A percentile compares a stretch with the other conserved stretches of the same genome.
phyloP scores from a whole-genome alignment of 73 alveolate species.

The Stentor coeruleus region DNA sequence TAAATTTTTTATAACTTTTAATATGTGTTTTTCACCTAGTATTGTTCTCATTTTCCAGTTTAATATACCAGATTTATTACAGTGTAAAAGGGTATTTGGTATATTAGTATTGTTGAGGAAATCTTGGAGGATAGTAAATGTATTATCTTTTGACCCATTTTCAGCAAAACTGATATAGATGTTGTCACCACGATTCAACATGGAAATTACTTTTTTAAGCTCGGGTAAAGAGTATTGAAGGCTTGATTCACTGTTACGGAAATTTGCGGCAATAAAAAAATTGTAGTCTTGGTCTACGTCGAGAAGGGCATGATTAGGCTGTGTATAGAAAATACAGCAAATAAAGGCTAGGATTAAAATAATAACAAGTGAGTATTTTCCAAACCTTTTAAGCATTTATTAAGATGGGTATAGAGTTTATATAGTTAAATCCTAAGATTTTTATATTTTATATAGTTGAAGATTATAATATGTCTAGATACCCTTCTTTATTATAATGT shows the following conservation, averaged over 20 bases:
- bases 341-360: no score
- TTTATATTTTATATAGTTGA: no score
- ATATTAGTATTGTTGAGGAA: neutral
- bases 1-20: neutral
- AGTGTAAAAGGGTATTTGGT: neutral
- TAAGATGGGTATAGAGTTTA: no score
- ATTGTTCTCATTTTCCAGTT: neutral
- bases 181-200: neutral
- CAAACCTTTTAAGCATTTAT: no score
- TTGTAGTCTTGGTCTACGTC: neutral
- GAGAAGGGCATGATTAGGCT: no score
- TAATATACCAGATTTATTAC: neutral
- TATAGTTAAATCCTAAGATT: no score
- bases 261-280: conserved; percentile 21
- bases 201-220: neutral
- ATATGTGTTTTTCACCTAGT: neutral
- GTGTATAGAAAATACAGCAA: no score
- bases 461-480: no score
- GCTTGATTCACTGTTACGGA: conserved; percentile 3
- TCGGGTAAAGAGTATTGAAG: conserved; percentile 7
- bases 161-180: conserved; percentile 14
- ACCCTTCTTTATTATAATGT: no score
- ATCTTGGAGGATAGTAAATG: neutral
- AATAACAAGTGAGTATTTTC: no score
- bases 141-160: conserved; percentile 22